Percentiles rank a stretch among this genome's conserved stretches.
phyloP scores from a whole-genome alignment of 495 filamentous ascomycete species.

The Xylaria cubensis region DNA sequence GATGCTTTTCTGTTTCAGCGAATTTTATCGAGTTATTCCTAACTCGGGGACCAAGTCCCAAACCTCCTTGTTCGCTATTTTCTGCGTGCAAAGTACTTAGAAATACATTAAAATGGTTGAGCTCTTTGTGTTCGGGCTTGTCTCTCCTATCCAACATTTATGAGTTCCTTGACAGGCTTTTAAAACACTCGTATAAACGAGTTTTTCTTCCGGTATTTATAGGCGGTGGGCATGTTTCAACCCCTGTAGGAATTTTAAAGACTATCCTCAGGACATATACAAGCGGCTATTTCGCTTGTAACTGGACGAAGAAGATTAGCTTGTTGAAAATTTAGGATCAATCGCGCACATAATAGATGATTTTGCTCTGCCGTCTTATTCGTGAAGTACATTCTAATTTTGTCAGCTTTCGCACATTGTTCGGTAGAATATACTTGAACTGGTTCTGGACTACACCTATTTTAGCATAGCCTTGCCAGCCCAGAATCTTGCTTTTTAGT shows the following conservation, averaged over 20 bases:
- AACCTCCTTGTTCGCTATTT: too few relatives aligned
- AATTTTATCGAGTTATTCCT: too few relatives aligned
- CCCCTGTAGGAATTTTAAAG: not conserved
- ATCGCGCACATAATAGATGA: not conserved
- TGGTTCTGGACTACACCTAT: too few relatives aligned
- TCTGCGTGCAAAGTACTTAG: too few relatives aligned
- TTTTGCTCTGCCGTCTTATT: too few relatives aligned
- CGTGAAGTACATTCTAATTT: too few relatives aligned
- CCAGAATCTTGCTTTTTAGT: too few relatives aligned
- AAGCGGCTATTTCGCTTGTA: not conserved
- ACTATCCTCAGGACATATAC: not conserved
- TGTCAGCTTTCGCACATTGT: too few relatives aligned
- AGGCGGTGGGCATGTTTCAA: not conserved
- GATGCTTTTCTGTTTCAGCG: not conserved
- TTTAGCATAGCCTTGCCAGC: too few relatives aligned
- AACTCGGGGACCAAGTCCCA: too few relatives aligned
- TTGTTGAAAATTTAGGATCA: not conserved
- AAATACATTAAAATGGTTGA: too few relatives aligned
- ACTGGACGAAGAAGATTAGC: not conserved
- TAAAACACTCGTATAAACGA: not conserved
- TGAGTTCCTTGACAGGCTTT: not conserved
- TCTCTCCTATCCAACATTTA: not conserved
- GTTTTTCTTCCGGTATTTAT: not conserved
- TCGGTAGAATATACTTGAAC: too few relatives aligned
- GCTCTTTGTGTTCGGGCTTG: not conserved